These are phyloP conservation scores for Trichocladium antarcticum DNA, from an alignment of 495 filamentous ascomycete genomes.

Conservation along the genomic window DNA sequence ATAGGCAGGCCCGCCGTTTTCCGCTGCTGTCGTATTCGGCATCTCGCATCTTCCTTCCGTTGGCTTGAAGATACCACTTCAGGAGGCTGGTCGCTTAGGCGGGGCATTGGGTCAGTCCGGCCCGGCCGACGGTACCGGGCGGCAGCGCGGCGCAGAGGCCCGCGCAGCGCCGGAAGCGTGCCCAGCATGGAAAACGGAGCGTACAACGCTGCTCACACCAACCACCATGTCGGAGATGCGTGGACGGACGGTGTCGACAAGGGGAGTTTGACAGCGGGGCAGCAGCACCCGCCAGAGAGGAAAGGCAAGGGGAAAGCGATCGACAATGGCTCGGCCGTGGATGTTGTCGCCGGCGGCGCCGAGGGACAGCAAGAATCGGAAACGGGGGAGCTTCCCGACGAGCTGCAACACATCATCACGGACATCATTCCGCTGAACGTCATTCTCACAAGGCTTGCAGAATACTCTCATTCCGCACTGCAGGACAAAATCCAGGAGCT, in stretches of 20 bases:
- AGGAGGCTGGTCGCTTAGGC: neutral
- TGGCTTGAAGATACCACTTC: neutral
- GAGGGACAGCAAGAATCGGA: constrained; percentile 16
- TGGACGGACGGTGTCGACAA: constrained; percentile 34
- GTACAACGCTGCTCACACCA: constrained; percentile 35
- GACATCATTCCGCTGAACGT: constrained; percentile 59
- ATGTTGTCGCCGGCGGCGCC: constrained; percentile 10
- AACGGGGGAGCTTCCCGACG: constrained; percentile 51
- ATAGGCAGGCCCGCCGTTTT: no score
- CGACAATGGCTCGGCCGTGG: constrained; percentile 15
- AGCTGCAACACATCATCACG: constrained; percentile 67
- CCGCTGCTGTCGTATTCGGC: neutral
- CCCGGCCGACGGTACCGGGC: neutral
- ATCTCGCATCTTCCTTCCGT: neutral
- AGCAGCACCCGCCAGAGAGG: constrained; percentile 4
- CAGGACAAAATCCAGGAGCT: constrained; percentile 57
- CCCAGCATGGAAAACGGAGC: constrained; percentile 44
- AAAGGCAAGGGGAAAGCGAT: constrained; percentile 20
- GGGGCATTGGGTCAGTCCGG: neutral
- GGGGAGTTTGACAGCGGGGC: constrained; percentile 9
- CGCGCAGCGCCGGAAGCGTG: constrained; percentile 32
- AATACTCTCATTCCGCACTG: constrained; percentile 70
- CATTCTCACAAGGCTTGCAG: constrained; percentile 63
- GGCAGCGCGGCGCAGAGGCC: constrained; percentile 7
- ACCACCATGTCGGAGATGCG: constrained; percentile 20